Conservation (phyloP, 202 grass and related monocot species). For the Saccharum hybrid region DNA sequence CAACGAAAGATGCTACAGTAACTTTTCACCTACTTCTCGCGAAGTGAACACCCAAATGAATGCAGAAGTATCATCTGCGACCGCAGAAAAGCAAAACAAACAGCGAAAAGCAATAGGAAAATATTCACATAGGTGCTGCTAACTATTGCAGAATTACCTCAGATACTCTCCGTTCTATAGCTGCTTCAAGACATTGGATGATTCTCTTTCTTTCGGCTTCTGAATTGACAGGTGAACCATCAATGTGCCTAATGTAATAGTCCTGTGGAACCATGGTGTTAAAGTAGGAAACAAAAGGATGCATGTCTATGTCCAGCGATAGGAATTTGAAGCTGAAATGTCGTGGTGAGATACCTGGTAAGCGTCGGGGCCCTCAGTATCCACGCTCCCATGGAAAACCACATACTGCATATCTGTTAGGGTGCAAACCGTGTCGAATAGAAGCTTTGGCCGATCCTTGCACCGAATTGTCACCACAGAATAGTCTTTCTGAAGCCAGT, state of each 20-base stretch:
- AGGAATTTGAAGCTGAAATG: slow-evolving; percentile 37
- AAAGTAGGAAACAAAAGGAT: slow-evolving; percentile 42
- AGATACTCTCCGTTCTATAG: slow-evolving; percentile 87
- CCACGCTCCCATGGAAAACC: slow-evolving; percentile 90
- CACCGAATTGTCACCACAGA: slow-evolving; percentile 87
- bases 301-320: slow-evolving; percentile 32
- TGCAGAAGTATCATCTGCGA: background rate
- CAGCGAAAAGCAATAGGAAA: slow-evolving; percentile 21
- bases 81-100: slow-evolving; percentile 11
- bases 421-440: slow-evolving; percentile 86
- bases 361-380: slow-evolving; percentile 72
- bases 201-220: slow-evolving; percentile 86
- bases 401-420: slow-evolving; percentile 97
- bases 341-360: slow-evolving; percentile 66
- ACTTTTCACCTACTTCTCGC: too few relatives aligned
- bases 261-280: slow-evolving; percentile 62
- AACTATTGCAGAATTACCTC: slow-evolving; percentile 62
- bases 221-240: slow-evolving; percentile 83
- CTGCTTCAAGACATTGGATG: slow-evolving; percentile 87
- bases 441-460: slow-evolving; percentile 82
- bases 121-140: slow-evolving; percentile 18
- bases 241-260: slow-evolving; percentile 80
- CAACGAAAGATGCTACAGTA: too few relatives aligned
- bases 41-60: too few relatives aligned
- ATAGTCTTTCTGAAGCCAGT: slow-evolving; percentile 86